Percentiles rank a stretch among this genome's conserved stretches.
These are phyloP conservation scores for Geotrichum macrosporum DNA, from an alignment of 1,139 yeast species.

Conservation along the genomic window DNA sequence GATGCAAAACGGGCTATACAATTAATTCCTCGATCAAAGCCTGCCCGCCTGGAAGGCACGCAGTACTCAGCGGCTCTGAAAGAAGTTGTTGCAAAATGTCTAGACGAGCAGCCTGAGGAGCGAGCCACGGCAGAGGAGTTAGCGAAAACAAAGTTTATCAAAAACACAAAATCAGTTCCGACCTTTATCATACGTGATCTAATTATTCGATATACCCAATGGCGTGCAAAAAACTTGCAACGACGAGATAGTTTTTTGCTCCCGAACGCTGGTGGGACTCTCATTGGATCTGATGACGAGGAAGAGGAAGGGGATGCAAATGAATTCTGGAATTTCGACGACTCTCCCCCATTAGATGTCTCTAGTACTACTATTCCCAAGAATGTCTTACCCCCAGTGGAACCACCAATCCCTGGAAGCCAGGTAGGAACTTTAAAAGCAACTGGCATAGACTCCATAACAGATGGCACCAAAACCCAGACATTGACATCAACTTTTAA, in stretches of 20 bases:
- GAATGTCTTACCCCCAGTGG: neutral
- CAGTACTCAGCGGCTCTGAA: conserved; percentile 71
- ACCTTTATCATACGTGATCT: conserved; percentile 65
- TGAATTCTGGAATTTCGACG: conserved; percentile 86
- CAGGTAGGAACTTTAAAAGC: neutral
- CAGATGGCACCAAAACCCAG: too few relatives aligned
- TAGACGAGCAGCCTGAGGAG: conserved; percentile 89
- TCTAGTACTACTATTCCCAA: neutral
- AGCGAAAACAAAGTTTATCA: conserved; percentile 66
- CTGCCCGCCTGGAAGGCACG: conserved; percentile 89
- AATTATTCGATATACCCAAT: conserved; percentile 67
- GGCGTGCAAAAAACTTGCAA: conserved; percentile 45
- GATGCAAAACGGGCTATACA: conserved; percentile 96
- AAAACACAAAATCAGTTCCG: conserved; percentile 55
- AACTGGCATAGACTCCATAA: too few relatives aligned
- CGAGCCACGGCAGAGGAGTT: conserved; percentile 85
- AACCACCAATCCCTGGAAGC: neutral
- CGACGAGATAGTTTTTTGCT: conserved; percentile 31
- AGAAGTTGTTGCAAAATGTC: conserved; percentile 84
- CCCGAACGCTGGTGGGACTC: conserved; percentile 23
- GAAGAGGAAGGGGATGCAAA: conserved; percentile 45
- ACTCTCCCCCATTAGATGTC: neutral
- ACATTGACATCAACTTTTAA: neutral
- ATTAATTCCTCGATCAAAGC: conserved; percentile 84
- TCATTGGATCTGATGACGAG: conserved; percentile 27